Evolutionary conservation across 495 filamentous ascomycete genomes (phyloP).

Genomic region (Immersiella caudata): DNA sequence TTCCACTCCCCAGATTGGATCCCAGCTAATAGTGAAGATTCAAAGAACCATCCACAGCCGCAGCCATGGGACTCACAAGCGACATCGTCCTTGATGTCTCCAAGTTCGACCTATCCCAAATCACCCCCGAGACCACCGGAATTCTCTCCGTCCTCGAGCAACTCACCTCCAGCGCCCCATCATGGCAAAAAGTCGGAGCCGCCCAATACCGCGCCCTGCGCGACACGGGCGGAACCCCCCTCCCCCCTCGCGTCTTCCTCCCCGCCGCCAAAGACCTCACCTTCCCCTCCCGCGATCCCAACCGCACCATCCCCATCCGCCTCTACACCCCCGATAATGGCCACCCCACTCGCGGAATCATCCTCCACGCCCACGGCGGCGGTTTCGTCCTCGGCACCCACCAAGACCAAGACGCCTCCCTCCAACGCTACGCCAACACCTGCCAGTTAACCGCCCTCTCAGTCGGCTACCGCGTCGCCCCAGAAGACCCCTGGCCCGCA

Average conservation of each 20-base stretch:
- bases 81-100: conserved; percentile 17
- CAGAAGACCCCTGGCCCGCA: conserved; percentile 59
- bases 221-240: conserved; percentile 12
- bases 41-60: neutral
- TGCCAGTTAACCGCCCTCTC: conserved; percentile 38
- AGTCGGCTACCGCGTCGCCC: conserved; percentile 63
- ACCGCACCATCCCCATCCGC: neutral
- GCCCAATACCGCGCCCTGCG: conserved; percentile 9
- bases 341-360: neutral
- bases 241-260: conserved; percentile 11
- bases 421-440: conserved; percentile 18
- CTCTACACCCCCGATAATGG: conserved; percentile 6
- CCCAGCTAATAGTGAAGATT: neutral
- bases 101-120: conserved; percentile 1
- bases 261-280: neutral
- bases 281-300: conserved; percentile 5
- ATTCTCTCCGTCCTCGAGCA: neutral
- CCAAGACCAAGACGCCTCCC: conserved; percentile 9
- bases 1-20: neutral
- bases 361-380: conserved; percentile 12
- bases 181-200: conserved; percentile 17
- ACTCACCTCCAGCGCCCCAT: neutral
- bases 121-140: conserved; percentile 11
- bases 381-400: conserved; percentile 5
- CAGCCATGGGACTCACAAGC: conserved; percentile 6